Evolutionary conservation across 1,284 basidiomycete species (phyloP).

Genomic region (Moniliophthora roreri): DNA sequence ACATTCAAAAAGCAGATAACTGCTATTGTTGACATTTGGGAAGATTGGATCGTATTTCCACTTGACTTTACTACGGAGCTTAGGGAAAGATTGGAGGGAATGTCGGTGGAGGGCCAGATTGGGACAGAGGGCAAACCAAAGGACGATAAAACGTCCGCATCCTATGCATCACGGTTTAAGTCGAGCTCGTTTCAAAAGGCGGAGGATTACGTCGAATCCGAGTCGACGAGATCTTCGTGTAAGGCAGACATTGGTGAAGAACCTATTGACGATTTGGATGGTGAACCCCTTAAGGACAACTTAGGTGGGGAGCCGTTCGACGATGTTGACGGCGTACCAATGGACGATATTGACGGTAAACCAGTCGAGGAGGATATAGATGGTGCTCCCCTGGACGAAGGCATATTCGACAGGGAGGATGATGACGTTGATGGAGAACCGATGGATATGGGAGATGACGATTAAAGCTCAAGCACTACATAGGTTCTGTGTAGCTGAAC

Average conservation of each 20-base stretch:
- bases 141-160: slow-evolving; percentile 31
- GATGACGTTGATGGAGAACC: slow-evolving; percentile 28
- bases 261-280: slow-evolving; percentile 37
- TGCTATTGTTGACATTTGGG: slow-evolving; percentile 89
- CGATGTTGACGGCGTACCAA: slow-evolving; percentile 43
- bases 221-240: too few relatives aligned
- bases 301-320: slow-evolving; percentile 39
- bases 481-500: too few relatives aligned
- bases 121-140: slow-evolving; percentile 27
- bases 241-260: slow-evolving; percentile 36
- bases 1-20: slow-evolving; percentile 91
- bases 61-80: slow-evolving; percentile 79
- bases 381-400: slow-evolving; percentile 37
- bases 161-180: slow-evolving; percentile 70
- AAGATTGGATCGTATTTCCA: slow-evolving; percentile 92
- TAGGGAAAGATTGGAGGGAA: slow-evolving; percentile 71
- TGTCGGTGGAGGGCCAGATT: slow-evolving; percentile 30
- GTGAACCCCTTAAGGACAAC: slow-evolving; percentile 28
- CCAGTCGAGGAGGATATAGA: slow-evolving; percentile 33
- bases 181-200: slow-evolving; percentile 73
- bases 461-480: too few relatives aligned
- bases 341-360: slow-evolving; percentile 41
- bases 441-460: slow-evolving; percentile 1
- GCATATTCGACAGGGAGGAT: neutral
- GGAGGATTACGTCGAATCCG: slow-evolving; percentile 46